Conservation (phyloP, 345 rosid species). For the Rhodomyrtus tomentosa region DNA sequence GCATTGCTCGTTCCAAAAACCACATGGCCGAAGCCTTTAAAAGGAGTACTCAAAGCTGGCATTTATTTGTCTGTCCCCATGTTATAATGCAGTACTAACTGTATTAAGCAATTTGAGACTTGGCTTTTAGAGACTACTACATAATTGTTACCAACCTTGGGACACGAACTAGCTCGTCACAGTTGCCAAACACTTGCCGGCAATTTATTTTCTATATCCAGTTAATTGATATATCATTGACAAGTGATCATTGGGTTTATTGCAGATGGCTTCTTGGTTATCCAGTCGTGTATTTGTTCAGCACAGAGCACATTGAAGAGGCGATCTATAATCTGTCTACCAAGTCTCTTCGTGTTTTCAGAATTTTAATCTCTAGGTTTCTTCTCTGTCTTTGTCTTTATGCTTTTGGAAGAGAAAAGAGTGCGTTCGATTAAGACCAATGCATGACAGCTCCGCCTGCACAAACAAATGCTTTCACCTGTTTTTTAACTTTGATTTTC, state of each 20-base stretch:
- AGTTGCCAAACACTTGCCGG: neutral
- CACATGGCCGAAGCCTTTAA: neutral
- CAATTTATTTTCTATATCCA: neutral
- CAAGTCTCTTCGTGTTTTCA: conserved; percentile 67
- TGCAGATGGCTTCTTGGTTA: conserved; percentile 92
- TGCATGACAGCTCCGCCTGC: neutral
- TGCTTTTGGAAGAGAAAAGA: neutral
- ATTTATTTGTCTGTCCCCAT: neutral
- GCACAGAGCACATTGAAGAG: conserved; percentile 65
- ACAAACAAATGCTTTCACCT: neutral
- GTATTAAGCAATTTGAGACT: neutral
- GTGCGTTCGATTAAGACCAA: neutral
- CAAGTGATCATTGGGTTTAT: conserved; percentile 1
- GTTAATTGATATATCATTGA: neutral
- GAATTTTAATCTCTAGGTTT: conserved; percentile 53
- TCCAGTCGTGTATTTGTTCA: conserved; percentile 80
- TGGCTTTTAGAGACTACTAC: neutral
- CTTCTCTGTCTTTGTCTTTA: neutral
- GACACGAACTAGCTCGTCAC: neutral
- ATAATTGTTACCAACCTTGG: neutral
- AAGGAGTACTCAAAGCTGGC: neutral
- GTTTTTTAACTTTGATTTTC: neutral
- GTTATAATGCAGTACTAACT: neutral
- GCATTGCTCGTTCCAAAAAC: neutral
- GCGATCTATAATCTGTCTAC: conserved; percentile 83